Evolutionary conservation across 495 filamentous ascomycete species (phyloP), one percentile per base, ranked within the genome.

Genomic region (Cercophora newfieldiana): DNA sequence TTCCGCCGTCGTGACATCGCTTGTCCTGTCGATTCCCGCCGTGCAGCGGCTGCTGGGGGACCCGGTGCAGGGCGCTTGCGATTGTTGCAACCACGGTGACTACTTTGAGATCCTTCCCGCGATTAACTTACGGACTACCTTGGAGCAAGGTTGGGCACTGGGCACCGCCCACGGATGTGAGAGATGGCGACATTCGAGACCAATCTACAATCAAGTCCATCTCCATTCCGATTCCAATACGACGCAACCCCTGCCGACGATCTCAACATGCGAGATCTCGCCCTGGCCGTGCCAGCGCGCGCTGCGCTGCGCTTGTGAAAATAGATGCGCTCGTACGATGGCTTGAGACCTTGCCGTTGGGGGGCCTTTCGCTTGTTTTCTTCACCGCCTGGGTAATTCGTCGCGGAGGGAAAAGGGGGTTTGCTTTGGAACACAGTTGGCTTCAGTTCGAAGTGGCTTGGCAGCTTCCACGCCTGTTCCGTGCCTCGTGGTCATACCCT

Each of bases 11-110:
- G 12, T 44, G 10, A 8, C 37, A 16, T 14, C 10, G 37, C 10
- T 10, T 7, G 51, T 55, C 51, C 22, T 28, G 4, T 26, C 51
- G 3, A 22, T 2, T 18, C 16, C 49, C 6, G 7, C 7, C 31
- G 30, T 60, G 58, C 58, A 60, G 58, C 58, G 58, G 58, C 58
- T 60, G 33, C 33, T 47, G 18, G 12, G 48, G 21, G 33, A 48
- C 33, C 58, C 58, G 58, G 47, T 33, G 30, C 18, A 47, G 57
- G 1, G 56, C 26, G 26, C 21, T 31, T 12, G 8, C 10, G 19
- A 33, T 0, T 14, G 24, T 6, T 22, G 30, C 29, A 44, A 59
- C 33, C 33, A 24, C 29, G 33, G 33, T 16, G 18, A 33, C 4
- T n/a, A n/a, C 37, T 44, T 4, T n/a, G n/a, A n/a, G 12, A 44